These are phyloP conservation scores for Boechera divaricarpa DNA, from an alignment of 345 rosid genomes.

Conservation along the genomic window DNA sequence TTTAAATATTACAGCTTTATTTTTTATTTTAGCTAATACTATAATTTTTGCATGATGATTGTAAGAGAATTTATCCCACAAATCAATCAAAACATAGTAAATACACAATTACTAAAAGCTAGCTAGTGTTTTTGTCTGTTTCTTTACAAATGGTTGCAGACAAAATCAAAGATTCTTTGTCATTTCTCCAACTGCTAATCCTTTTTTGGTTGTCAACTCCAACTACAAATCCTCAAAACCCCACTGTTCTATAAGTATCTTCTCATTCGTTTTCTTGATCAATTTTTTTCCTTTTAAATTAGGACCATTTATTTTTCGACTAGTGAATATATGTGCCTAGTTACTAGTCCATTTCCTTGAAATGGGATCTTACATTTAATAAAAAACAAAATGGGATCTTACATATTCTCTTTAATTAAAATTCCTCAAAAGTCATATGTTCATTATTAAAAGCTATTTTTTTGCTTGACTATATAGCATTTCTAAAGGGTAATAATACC, in stretches of 20 bases:
- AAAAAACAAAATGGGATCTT: neutral
- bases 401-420: neutral
- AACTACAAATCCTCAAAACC: constrained; percentile 15
- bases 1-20: no score
- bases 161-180: constrained; percentile 35
- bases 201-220: constrained; percentile 3
- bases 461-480: neutral
- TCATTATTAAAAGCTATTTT: neutral
- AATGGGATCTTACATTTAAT: neutral
- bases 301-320: neutral
- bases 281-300: neutral
- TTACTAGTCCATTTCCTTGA: constrained; percentile 15
- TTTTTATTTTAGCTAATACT: neutral
- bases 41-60: neutral
- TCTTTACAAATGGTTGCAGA: constrained; percentile 34
- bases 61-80: neutral
- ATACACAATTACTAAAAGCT: constrained; percentile 14
- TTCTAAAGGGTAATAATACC: neutral
- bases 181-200: constrained; percentile 11
- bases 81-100: constrained; percentile 12
- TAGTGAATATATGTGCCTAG: constrained; percentile 34
- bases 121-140: constrained; percentile 35
- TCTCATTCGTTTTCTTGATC: neutral
- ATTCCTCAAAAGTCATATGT: neutral
- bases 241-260: constrained; percentile 13